These are phyloP conservation scores for Paratrypanosoma confusum DNA, from an alignment of 208 protist species.

Conservation along the genomic window DNA sequence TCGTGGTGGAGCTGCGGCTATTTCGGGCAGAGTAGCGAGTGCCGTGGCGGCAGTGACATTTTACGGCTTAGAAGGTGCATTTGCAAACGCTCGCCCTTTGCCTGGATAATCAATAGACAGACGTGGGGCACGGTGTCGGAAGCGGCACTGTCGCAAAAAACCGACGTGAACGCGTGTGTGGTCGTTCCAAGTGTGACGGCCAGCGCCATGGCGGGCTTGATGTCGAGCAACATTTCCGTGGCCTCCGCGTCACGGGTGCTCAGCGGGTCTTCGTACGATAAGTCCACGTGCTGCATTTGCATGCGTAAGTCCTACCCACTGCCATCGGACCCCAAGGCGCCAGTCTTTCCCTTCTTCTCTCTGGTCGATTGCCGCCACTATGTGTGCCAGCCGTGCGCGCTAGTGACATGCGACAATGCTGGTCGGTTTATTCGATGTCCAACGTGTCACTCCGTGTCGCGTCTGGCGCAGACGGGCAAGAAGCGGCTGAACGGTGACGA, in stretches of 20 bases:
- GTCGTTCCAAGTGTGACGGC: no score
- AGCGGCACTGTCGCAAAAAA: no score
- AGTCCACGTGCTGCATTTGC: conserved; percentile 59
- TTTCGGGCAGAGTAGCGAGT: no score
- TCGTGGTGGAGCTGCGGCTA: no score
- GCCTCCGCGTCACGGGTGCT: conserved; percentile 23
- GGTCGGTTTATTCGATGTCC: conserved; percentile 63
- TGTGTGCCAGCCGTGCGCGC: conserved; percentile 80
- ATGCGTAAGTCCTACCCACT: conserved; percentile 23
- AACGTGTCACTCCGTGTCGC: conserved; percentile 57
- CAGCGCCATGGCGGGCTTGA: conserved; percentile 49
- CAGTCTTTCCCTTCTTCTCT: conserved; percentile 80
- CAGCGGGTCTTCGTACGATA: conserved; percentile 8
- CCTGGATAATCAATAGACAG: no score
- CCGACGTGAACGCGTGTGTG: no score
- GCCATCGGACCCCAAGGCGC: conserved; percentile 54
- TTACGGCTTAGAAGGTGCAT: no score
- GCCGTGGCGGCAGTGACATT: no score
- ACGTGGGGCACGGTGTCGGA: no score
- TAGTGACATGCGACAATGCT: conserved; percentile 71
- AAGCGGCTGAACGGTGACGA: conserved; percentile 14
- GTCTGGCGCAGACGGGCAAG: conserved; percentile 61
- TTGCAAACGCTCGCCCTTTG: no score
- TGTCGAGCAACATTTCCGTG: conserved; percentile 71
- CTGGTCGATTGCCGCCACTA: conserved; percentile 85